Evolutionary conservation across 352 stramenopile species (phyloP), one percentile per base, ranked within the genome.

Genomic region (Pythium dissotocum): DNA sequence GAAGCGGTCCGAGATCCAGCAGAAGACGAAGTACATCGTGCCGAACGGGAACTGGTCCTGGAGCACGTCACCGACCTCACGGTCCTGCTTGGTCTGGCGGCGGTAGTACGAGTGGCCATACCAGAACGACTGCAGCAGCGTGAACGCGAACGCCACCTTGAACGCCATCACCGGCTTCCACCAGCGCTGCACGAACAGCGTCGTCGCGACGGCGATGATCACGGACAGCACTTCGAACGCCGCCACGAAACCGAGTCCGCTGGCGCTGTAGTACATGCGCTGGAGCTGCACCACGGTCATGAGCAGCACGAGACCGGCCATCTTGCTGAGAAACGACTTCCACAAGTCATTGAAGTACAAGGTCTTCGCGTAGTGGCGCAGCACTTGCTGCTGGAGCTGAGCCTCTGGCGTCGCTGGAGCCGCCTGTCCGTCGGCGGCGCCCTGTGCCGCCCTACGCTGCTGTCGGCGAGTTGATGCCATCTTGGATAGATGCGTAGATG

Each of bases 341-440:
- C 86, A 94, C 35, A 91, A 69, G 66, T 91, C 83, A 64, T 94
- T 94, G 65, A 94, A 94, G 76, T 93, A 89, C 35, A 93, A 75
- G 6, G 86, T 94, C 81, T 91, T 94, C 61, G 79, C 80, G 65
- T 91, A 91, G 67, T 94, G 86, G 26, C 84, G 85, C 69, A 90
- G 65, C 42, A 93, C 82, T 48, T 91, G 72, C 67, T 91, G 82
- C 62, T 90, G 85, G 10, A 84, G 63, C 21, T 70, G 66, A 63
- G 82, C 76, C 55, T 86, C 70, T 9, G 51, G 32, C 26, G 52
- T 36, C 9, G 26, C 16, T 46, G 26, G 21, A 18, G 24, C 53
- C 33, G 26, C 54, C 26, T 35, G 44, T 26, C 28, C 56, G 44
- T 24, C 53, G 9, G 54, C 30, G 21, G 49, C 49, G 21, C 21